Conservation (phyloP, 225 moss, liverwort and hornwort genomes). For the Climacium dendroides region DNA sequence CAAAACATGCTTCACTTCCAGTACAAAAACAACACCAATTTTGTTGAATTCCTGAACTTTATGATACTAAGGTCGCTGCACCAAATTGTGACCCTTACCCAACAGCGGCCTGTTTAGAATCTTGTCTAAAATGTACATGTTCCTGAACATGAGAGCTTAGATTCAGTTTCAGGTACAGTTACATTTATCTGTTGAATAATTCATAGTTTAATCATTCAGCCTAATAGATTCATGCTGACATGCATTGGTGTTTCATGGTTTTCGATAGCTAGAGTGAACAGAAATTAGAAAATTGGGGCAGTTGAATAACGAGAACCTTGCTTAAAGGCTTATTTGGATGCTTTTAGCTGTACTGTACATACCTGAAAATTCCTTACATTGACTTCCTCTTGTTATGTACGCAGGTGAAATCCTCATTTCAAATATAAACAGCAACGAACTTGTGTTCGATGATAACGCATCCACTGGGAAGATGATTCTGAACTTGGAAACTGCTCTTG, state of each 20-base stretch:
- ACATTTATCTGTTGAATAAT: not conserved
- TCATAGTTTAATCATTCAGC: not conserved
- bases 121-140: not conserved
- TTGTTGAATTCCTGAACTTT: not conserved
- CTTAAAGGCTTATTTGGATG: not conserved
- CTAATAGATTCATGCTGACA: not conserved
- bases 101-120: not conserved
- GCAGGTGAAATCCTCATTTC: conserved; percentile 19
- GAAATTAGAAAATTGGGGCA: not conserved
- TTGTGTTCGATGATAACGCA: conserved; percentile 23
- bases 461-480: conserved; percentile 51
- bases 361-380: not conserved
- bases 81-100: not conserved
- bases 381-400: not conserved
- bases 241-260: not conserved
- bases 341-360: not conserved
- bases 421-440: conserved; percentile 59
- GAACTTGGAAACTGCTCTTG: conserved; percentile 53
- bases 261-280: not conserved
- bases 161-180: not conserved
- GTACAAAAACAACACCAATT: not conserved
- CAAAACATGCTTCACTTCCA: not conserved
- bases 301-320: not conserved
- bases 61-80: not conserved
- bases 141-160: not conserved